Base-by-base conservation (phyloP, 148 eudicot species). In the Vaccinium myrtillus region DNA sequence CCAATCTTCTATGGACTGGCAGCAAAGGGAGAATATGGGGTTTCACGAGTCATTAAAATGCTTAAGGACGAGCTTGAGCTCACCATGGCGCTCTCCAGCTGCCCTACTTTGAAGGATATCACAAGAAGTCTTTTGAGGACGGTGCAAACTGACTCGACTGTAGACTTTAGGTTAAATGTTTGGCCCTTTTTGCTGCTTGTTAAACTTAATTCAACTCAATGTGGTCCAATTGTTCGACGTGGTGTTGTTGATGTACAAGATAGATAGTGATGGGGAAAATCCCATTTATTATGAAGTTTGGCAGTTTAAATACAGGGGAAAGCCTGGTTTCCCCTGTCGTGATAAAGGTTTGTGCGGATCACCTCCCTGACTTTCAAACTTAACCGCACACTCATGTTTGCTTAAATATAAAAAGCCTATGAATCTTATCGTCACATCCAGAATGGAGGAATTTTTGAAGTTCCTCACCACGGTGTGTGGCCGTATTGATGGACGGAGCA, bases 1-100 rank as follows among this genome's bases (percentile, higher is more conserved):
- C 98, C 98, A 27, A 85, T 94, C 48, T 82, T 93, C 79, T 95
- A 85, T 75, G 95, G 94, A 25, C 76, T 95, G 87, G 94, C 98
- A 27, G 98, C 92, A 69, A 91, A 89, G 86, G 98, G 98, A 27
- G 94, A 92, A 86, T 25, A 83, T 8, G 98, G 98, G 51, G 93
- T 91, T 46, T 88, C 77, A 82, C 88, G 79, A 77, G 96, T 94
- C 23, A 84, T 93, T 15, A 78, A 89, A 10, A 91, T 95, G 98
- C 84, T 94, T 49, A 91, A 94, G 79, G 91, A 90, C 81, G 98
- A 95, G 73, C 88, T 95, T 43, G 96, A 94, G 89, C 91, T 92
- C 78, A 90, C 96, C 32, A 89, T 95, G 94, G 98, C 94, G 25
- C 92, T 95, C 39, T 86, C 94, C 12, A 96, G 98, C 43, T 95